A percentile compares a stretch with the other conserved stretches of the same genome.
phyloP scores from a whole-genome alignment of 345 rosid species.

The Excoecaria agallocha region DNA sequence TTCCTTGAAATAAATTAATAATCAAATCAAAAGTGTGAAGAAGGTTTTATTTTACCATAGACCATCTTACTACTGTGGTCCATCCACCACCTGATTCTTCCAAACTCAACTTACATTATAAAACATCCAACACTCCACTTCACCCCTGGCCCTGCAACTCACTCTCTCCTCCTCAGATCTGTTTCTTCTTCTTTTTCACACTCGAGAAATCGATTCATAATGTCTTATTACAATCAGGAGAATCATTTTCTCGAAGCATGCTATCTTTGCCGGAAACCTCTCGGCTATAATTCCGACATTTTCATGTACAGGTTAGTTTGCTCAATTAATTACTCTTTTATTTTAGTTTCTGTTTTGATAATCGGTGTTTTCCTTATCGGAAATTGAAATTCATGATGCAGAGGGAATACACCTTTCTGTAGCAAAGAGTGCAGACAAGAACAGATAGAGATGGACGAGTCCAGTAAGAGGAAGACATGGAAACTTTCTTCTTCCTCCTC shows the following conservation, averaged over 20 bases:
- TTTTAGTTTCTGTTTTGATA: too few relatives aligned
- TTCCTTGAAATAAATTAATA: too few relatives aligned
- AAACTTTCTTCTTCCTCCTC: conserved; percentile 24
- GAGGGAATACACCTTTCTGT: conserved; percentile 70
- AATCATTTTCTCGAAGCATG: conserved; percentile 72
- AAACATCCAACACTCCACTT: conserved; percentile 5
- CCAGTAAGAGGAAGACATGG: conserved; percentile 45
- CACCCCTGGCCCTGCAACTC: not conserved
- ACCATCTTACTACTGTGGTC: not conserved
- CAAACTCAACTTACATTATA: not conserved
- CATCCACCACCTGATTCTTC: conserved; percentile 25
- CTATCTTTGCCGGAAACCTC: conserved; percentile 63
- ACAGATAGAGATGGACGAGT: conserved; percentile 68
- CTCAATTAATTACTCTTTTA: not conserved
- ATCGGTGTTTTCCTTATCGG: too few relatives aligned
- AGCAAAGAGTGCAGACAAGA: conserved; percentile 84
- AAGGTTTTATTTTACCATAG: not conserved
- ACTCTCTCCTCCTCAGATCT: not conserved
- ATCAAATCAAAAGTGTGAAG: too few relatives aligned
- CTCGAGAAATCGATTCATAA: not conserved
- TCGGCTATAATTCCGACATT: conserved; percentile 62
- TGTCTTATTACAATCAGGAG: conserved; percentile 38
- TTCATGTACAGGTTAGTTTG: conserved; percentile 84
- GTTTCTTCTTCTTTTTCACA: not conserved
- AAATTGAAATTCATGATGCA: conserved; percentile 22